These are phyloP conservation scores for Starmera dryadoides DNA, from an alignment of 805 yeast species.

Conservation along the genomic window DNA sequence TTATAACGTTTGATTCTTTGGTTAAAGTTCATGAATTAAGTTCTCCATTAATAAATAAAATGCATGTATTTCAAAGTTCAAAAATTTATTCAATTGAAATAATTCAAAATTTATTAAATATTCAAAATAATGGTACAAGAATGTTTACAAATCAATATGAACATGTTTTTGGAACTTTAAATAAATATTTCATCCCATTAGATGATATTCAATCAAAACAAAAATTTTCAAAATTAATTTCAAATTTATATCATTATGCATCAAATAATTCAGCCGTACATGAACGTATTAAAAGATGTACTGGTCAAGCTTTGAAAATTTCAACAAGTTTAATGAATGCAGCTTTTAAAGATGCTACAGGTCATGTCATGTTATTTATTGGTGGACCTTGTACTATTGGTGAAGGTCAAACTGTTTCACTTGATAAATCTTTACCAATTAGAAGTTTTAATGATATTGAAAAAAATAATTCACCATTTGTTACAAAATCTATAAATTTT, in stretches of 20 bases:
- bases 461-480: constrained; percentile 72
- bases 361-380: constrained; percentile 78
- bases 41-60: constrained; percentile 52
- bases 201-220: constrained; percentile 39
- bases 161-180: constrained; percentile 63
- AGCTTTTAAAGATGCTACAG: constrained; percentile 75
- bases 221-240: too few species aligned
- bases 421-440: constrained; percentile 81
- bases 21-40: constrained; percentile 79
- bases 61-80: constrained; percentile 77
- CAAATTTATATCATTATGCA: too few species aligned
- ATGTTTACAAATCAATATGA: constrained; percentile 19
- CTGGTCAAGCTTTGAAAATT: constrained; percentile 64
- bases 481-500: constrained; percentile 63
- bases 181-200: constrained; percentile 74
- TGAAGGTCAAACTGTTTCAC: constrained; percentile 88
- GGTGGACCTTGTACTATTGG: constrained; percentile 93
- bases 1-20: constrained; percentile 78
- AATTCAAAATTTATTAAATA: constrained; percentile 46
- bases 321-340: constrained; percentile 62
- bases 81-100: constrained; percentile 55
- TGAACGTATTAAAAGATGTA: too few species aligned
- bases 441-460: constrained; percentile 94
- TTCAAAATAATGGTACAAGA: background rate
- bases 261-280: too few species aligned